Base-by-base conservation (phyloP, 2,329 filamentous ascomycete species). In the Xylariaceae sp. region DNA sequence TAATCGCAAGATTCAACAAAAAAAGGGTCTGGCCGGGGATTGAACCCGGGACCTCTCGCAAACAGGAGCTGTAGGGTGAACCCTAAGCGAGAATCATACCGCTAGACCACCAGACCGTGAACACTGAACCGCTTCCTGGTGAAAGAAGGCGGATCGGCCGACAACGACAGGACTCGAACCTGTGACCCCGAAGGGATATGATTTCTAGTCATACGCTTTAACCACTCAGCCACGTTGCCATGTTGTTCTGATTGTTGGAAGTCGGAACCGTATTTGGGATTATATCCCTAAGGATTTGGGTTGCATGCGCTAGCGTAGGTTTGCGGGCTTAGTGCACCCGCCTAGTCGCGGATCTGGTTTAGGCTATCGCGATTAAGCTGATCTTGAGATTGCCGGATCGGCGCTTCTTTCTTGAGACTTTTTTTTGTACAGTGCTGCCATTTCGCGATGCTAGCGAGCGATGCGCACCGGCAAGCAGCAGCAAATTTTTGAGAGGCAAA, bases 21-120 rank as follows among this genome's bases (percentile, higher is more conserved):
- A 18, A 50, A 63, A 54, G 69, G 69, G 69, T 67, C 67, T 71
- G 67, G 63, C 73, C 73, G 73, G 73, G 73, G 71, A 74, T 75
- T 71, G 73, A 75, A 75, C 73, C 73, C 72, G 73, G 73, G 73
- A 74, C 73, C 73, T 74, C 73, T 74, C 72, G 73, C 73, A 75
- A 57, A 56, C 57, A 53, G 30, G 5, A 53, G 52, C 61, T 59
- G 13, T 63, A 69, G 64, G 65, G 66, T 69, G 58, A 55, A 72
- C 83, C 83, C 83, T 86, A 85, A 85, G 83, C 83, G 82, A 84
- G 82, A 85, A 86, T 85, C 82, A 85, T 86, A 85, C 82, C 83
- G 81, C 82, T 84, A 84, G 82, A 83, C 81, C 80, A 84, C 73
- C 75, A 76, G 75, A 76, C 75, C 76, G 23, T 18, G 9, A 35